Conservation (phyloP, 2,329 filamentous ascomycete species). For the Cladosporium velox region DNA sequence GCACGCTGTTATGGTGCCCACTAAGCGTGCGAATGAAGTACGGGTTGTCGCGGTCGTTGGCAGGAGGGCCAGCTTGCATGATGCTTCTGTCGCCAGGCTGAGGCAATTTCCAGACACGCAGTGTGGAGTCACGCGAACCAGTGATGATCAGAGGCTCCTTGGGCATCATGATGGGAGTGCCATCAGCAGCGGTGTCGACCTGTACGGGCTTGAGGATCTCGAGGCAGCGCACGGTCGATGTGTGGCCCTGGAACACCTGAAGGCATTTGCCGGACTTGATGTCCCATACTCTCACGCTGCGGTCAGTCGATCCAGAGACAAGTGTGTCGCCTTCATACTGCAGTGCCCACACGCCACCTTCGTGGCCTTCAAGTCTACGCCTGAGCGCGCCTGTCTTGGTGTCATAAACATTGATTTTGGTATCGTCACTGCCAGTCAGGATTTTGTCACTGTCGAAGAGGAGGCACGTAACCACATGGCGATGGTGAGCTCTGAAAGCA, state of each 20-base stretch:
- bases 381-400: conserved; percentile 88
- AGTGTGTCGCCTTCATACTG: conserved; percentile 95
- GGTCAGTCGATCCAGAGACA: conserved; percentile 93
- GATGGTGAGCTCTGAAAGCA: conserved; percentile 92
- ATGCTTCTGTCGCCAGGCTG: conserved; percentile 75
- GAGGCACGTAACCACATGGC: conserved; percentile 94
- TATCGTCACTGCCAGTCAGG: conserved; percentile 94
- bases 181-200: conserved; percentile 70
- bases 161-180: conserved; percentile 81
- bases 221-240: conserved; percentile 91
- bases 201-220: conserved; percentile 89
- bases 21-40: conserved; percentile 88
- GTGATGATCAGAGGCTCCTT: conserved; percentile 96
- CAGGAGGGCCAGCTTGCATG: conserved; percentile 74
- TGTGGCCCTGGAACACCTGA: conserved; percentile 96
- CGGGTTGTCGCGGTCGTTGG: conserved; percentile 77
- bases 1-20: conserved; percentile 90
- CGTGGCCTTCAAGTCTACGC: conserved; percentile 84
- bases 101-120: conserved; percentile 92
- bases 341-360: conserved; percentile 95
- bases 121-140: conserved; percentile 88
- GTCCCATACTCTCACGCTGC: conserved; percentile 99
- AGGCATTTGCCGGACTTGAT: conserved; percentile 91
- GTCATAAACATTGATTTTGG: conserved; percentile 96
- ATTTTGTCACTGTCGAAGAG: conserved; percentile 99